phyloP scores from a whole-genome alignment of 2,329 filamentous ascomycete genomes.

The Sclerotinia trifoliorum region DNA sequence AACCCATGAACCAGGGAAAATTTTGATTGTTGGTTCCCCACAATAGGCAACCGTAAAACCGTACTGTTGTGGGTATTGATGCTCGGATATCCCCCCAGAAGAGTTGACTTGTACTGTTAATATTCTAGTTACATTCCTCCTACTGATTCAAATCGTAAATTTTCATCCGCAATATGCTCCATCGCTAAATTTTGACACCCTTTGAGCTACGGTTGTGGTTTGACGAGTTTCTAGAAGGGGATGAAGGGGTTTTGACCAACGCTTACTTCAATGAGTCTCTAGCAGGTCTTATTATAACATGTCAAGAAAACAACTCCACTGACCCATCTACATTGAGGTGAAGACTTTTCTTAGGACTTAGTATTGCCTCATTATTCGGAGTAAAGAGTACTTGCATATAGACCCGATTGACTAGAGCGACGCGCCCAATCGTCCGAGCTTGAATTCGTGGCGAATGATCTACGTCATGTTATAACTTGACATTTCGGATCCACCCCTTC shows the following conservation, averaged over 20 bases:
- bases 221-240: neutral
- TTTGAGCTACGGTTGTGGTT: neutral
- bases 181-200: neutral
- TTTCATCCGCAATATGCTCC: neutral
- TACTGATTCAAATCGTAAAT: neutral
- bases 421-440: constrained; percentile 10
- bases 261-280: neutral
- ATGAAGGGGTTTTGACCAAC: neutral
- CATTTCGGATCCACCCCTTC: constrained; percentile 7
- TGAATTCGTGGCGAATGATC: constrained; percentile 12
- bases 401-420: neutral
- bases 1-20: constrained; percentile 44
- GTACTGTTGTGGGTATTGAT: neutral
- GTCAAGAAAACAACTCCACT: neutral
- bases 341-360: neutral
- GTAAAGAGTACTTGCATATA: neutral
- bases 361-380: neutral
- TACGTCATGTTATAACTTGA: neutral
- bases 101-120: neutral
- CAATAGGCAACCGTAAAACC: constrained; percentile 9
- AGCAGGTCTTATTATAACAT: neutral
- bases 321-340: neutral
- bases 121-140: neutral
- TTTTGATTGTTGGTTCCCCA: constrained; percentile 3
- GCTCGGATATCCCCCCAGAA: neutral